Conservation (phyloP, 805 yeast genomes). For the Tetrapisispora taiwanensis region DNA sequence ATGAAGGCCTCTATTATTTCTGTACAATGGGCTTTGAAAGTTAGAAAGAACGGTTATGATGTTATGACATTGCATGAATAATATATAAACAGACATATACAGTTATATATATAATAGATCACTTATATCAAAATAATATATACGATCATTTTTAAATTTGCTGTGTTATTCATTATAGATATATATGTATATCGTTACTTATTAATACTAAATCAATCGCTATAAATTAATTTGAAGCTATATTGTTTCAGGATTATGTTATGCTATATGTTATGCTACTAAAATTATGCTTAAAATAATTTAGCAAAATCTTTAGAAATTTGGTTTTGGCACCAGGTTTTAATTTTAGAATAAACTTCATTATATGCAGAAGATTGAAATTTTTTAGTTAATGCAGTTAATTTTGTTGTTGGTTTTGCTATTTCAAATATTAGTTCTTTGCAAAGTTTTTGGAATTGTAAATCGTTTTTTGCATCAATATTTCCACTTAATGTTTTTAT, state of each 20-base stretch:
- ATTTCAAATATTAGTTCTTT: slow-evolving; percentile 21
- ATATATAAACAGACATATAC: neutral
- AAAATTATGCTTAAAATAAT: slow-evolving; percentile 3
- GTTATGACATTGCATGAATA: slow-evolving; percentile 32
- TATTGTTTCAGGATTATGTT: neutral
- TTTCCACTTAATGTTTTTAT: slow-evolving; percentile 23
- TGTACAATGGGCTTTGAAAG: slow-evolving; percentile 71
- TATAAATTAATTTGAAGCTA: slow-evolving; percentile 1
- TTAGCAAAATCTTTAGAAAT: slow-evolving; percentile 3
- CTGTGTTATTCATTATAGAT: neutral
- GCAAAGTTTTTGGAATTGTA: slow-evolving; percentile 16
- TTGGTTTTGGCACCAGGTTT: slow-evolving; percentile 6
- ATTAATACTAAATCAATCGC: neutral
- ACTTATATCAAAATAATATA: neutral
- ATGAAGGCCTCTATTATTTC: slow-evolving; percentile 77
- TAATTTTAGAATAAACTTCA: slow-evolving; percentile 9
- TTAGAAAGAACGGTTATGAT: slow-evolving; percentile 31
- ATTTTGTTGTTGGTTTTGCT: slow-evolving; percentile 20
- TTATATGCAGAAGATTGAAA: slow-evolving; percentile 16
- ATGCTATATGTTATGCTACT: slow-evolving; percentile 1
- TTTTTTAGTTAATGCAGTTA: slow-evolving; percentile 20
- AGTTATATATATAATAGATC: neutral
- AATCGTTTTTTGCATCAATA: slow-evolving; percentile 16
- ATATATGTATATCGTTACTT: neutral
- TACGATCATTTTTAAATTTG: too few relatives aligned